These are phyloP conservation scores for Neurospora sp. DNA, from an alignment of 2,329 filamentous ascomycete genomes.

Conservation along the genomic window DNA sequence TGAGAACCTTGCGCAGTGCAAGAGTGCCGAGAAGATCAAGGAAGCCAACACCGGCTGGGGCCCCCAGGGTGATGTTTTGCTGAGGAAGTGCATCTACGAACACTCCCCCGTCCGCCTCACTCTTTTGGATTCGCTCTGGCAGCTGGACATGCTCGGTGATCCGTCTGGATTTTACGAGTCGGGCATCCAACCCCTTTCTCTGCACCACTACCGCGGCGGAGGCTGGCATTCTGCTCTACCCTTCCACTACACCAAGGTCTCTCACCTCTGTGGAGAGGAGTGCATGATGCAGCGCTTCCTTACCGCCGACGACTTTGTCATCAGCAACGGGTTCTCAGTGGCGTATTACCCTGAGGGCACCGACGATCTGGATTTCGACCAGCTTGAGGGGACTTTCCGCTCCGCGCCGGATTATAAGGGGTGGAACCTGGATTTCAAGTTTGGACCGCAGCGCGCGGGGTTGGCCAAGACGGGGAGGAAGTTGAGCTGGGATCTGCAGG, in stretches of 20 bases:
- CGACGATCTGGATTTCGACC: slow-evolving; percentile 23
- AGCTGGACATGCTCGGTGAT: slow-evolving; percentile 51
- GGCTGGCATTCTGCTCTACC: slow-evolving; percentile 47
- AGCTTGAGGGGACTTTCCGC: slow-evolving; percentile 24
- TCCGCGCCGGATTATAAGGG: slow-evolving; percentile 22
- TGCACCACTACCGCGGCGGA: slow-evolving; percentile 56
- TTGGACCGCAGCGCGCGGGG: slow-evolving; percentile 22
- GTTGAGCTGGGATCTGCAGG: slow-evolving; percentile 37
- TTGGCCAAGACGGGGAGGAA: slow-evolving; percentile 23
- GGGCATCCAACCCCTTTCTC: slow-evolving; percentile 47
- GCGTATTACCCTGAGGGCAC: slow-evolving; percentile 45
- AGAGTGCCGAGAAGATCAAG: slow-evolving; percentile 38
- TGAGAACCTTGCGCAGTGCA: slow-evolving; percentile 25
- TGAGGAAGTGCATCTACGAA: slow-evolving; percentile 55
- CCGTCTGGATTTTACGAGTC: slow-evolving; percentile 56
- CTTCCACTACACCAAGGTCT: slow-evolving; percentile 46
- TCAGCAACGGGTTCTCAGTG: slow-evolving; percentile 51
- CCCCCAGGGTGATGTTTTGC: slow-evolving; percentile 50
- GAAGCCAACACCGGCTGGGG: slow-evolving; percentile 50
- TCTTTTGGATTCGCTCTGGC: slow-evolving; percentile 47
- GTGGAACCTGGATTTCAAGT: slow-evolving; percentile 24
- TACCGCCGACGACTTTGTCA: slow-evolving; percentile 41
- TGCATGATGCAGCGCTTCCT: slow-evolving; percentile 51
- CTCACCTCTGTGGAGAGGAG: slow-evolving; percentile 50
- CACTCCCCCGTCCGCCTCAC: slow-evolving; percentile 50